These are phyloP conservation scores for Daedalea quercina DNA, from an alignment of 768 basidiomycete species.

Conservation along the genomic window DNA sequence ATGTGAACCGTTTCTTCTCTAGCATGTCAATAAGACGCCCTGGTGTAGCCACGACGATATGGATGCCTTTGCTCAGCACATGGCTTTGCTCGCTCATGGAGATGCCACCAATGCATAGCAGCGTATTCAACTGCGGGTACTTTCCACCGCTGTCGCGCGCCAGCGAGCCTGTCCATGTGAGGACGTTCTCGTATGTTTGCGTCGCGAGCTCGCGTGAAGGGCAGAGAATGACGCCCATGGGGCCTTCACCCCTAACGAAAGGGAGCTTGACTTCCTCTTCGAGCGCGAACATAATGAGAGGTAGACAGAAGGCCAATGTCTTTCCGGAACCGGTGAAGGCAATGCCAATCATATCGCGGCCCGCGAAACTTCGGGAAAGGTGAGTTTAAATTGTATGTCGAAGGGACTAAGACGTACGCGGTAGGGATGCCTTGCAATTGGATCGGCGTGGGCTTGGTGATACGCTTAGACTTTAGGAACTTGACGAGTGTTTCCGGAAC, in stretches of 20 bases:
- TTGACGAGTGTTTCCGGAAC: constrained; percentile 83
- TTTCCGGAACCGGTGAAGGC: constrained; percentile 99
- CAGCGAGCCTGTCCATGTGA: constrained; percentile 79
- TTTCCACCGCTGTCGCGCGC: constrained; percentile 53
- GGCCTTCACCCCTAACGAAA: constrained; percentile 90
- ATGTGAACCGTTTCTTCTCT: constrained; percentile 89
- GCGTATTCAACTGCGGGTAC: constrained; percentile 81
- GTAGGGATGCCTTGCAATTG: constrained; percentile 96
- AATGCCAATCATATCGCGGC: constrained; percentile 97
- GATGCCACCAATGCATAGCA: constrained; percentile 96
- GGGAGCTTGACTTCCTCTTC: constrained; percentile 92
- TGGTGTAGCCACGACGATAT: constrained; percentile 95
- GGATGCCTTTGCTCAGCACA: constrained; percentile 83
- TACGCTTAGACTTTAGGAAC: constrained; percentile 80
- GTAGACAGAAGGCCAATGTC: constrained; percentile 97
- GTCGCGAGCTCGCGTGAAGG: constrained; percentile 95
- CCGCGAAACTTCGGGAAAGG: constrained; percentile 61
- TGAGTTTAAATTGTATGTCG: constrained; percentile 5
- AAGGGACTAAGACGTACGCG: constrained; percentile 50
- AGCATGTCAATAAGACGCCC: constrained; percentile 97
- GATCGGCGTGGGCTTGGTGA: constrained; percentile 86
- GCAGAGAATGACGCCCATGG: constrained; percentile 93
- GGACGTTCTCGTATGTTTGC: constrained; percentile 93
- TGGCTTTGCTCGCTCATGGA: constrained; percentile 98
- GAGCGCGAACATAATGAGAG: constrained; percentile 91